Conservation (phyloP, 2,329 filamentous ascomycete species). For the Ramularia endophylla region DNA sequence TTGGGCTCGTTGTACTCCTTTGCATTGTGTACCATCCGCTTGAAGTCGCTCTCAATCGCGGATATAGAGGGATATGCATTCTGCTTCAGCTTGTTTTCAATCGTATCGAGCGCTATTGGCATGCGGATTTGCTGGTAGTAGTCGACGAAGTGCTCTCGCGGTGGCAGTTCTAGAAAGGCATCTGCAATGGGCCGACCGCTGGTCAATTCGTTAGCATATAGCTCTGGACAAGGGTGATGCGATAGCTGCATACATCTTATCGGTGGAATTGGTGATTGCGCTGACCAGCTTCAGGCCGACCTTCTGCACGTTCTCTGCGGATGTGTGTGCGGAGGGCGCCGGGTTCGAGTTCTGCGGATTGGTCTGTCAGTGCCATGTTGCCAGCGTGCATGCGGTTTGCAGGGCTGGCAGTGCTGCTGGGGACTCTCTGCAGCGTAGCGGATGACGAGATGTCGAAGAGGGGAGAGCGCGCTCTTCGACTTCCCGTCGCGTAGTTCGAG, state of each 20-base stretch:
- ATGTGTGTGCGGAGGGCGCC: slow-evolving; percentile 10
- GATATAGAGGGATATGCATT: slow-evolving; percentile 65
- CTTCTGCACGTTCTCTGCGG: slow-evolving; percentile 37
- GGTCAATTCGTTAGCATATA: slow-evolving; percentile 7
- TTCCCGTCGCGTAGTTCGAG: slow-evolving; percentile 6
- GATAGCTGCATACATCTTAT: slow-evolving; percentile 63
- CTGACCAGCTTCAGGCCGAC: slow-evolving; percentile 69
- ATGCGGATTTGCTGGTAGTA: slow-evolving; percentile 75
- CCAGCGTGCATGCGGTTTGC: background rate
- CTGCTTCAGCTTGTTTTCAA: slow-evolving; percentile 67
- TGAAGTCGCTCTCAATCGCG: slow-evolving; percentile 75
- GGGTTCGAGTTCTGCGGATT: slow-evolving; percentile 26
- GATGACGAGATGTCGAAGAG: slow-evolving; percentile 24
- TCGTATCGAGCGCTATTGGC: slow-evolving; percentile 70
- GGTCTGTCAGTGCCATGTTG: slow-evolving; percentile 13
- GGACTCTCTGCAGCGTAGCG: slow-evolving; percentile 8
- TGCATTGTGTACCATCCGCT: slow-evolving; percentile 80
- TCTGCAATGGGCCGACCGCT: slow-evolving; percentile 64
- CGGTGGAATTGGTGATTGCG: slow-evolving; percentile 66
- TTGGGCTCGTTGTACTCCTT: slow-evolving; percentile 75
- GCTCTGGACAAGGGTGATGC: too few species aligned
- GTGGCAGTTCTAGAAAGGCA: slow-evolving; percentile 66
- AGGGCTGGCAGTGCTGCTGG: slow-evolving; percentile 1
- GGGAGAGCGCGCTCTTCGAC: slow-evolving; percentile 16
- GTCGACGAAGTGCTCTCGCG: slow-evolving; percentile 49